These are phyloP conservation scores for Thalassiosira hispida DNA, from an alignment of 352 stramenopile genomes.

Conservation along the genomic window DNA sequence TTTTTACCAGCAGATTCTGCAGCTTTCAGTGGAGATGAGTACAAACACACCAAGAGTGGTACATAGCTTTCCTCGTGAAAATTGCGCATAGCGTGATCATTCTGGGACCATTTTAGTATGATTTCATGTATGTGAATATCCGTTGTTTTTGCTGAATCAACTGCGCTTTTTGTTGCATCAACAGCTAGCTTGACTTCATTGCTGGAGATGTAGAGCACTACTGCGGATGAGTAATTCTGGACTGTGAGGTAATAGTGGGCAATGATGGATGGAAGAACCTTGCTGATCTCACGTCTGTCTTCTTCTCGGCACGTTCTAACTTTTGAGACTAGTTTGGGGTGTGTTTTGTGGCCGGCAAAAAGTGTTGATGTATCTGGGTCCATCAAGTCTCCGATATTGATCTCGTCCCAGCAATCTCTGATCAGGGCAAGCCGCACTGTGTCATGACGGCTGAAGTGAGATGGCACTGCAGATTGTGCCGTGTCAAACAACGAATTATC, in stretches of 20 bases:
- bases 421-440: slow-evolving; percentile 25
- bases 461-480: slow-evolving; percentile 26
- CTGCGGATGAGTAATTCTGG: slow-evolving; percentile 22
- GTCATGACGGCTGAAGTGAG: slow-evolving; percentile 32
- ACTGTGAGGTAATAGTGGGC: slow-evolving; percentile 28
- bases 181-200: slow-evolving; percentile 27
- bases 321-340: slow-evolving; percentile 20
- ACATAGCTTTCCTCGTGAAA: slow-evolving; percentile 27
- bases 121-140: slow-evolving; percentile 23
- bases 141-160: slow-evolving; percentile 22
- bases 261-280: slow-evolving; percentile 33
- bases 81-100: slow-evolving; percentile 1
- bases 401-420: slow-evolving; percentile 29
- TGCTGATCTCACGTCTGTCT: slow-evolving; percentile 19
- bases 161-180: slow-evolving; percentile 31
- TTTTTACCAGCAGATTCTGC: slow-evolving; percentile 29
- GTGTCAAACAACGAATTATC: slow-evolving; percentile 34
- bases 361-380: slow-evolving; percentile 26
- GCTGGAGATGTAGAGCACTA: slow-evolving; percentile 30
- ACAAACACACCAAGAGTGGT: slow-evolving; percentile 26
- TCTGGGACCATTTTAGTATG: slow-evolving; percentile 27
- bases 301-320: slow-evolving; percentile 33
- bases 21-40: slow-evolving; percentile 19
- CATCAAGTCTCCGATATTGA: slow-evolving; percentile 29
- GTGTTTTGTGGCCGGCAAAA: slow-evolving; percentile 34